phyloP scores from a whole-genome alignment of 306 rosid genomes.

The Dalbergia cochinchinensis region DNA sequence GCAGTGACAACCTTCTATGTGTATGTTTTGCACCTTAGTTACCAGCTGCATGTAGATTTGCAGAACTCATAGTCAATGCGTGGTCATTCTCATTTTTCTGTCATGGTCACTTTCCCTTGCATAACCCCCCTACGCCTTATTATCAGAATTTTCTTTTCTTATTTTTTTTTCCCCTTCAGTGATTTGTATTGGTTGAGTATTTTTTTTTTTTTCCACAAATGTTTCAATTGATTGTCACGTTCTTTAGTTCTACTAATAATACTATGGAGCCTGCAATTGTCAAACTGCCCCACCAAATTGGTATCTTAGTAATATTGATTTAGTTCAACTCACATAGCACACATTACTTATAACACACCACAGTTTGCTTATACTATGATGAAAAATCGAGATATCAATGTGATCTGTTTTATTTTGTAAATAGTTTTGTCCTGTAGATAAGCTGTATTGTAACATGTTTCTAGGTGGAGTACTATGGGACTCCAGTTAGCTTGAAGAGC shows the following conservation, averaged over 20 bases:
- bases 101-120: not conserved
- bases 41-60: not conserved
- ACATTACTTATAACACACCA: not conserved
- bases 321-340: conserved; percentile 7
- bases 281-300: conserved; percentile 4
- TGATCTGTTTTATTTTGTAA: conserved; percentile 24
- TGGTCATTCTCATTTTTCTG: conserved; percentile 14
- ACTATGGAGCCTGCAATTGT: not conserved
- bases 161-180: not conserved
- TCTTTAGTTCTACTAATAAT: conserved; percentile 15
- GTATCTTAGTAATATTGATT: conserved; percentile 8
- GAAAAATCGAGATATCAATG: conserved; percentile 1
- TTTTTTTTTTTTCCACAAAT: not conserved
- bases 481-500: conserved; percentile 91
- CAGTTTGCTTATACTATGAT: not conserved
- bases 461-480: conserved; percentile 97
- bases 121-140: not conserved
- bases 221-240: conserved; percentile 7
- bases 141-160: conserved; percentile 9
- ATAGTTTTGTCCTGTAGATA: conserved; percentile 36
- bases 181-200: not conserved
- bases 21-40: not conserved
- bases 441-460: conserved; percentile 45
- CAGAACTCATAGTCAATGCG: not conserved
- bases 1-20: not conserved